These are phyloP conservation scores for Phytophthora pinifolia DNA, from an alignment of 352 stramenopile genomes.

Conservation along the genomic window DNA sequence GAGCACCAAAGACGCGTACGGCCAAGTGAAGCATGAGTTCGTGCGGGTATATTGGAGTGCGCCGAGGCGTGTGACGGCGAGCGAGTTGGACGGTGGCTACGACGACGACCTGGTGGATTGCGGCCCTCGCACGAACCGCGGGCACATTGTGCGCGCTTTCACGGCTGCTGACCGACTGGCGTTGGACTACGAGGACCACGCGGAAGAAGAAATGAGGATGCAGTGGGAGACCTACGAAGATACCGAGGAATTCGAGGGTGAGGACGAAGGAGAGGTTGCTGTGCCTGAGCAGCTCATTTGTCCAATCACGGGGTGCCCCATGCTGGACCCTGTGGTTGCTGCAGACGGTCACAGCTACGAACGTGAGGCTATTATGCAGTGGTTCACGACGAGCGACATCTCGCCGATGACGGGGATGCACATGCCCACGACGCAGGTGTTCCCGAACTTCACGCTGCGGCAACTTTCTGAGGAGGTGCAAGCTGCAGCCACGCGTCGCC, in stretches of 20 bases:
- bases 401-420: conserved; percentile 78
- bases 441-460: conserved; percentile 73
- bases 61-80: conserved; percentile 16
- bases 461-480: conserved; percentile 68
- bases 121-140: conserved; percentile 40
- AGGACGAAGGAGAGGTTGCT: conserved; percentile 27
- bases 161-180: conserved; percentile 35
- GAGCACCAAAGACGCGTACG: conserved; percentile 41
- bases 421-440: conserved; percentile 74
- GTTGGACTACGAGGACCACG: conserved; percentile 33
- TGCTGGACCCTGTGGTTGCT: conserved; percentile 96
- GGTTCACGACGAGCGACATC: conserved; percentile 88
- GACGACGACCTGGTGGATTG: conserved; percentile 47
- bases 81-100: conserved; percentile 29
- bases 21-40: conserved; percentile 56
- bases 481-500: conserved; percentile 25
- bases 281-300: conserved; percentile 78
- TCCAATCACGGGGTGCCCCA: conserved; percentile 95
- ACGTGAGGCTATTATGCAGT: conserved; percentile 91
- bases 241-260: conserved; percentile 20
- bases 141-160: conserved; percentile 57
- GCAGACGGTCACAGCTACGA: conserved; percentile 98
- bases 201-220: conserved; percentile 34
- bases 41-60: conserved; percentile 47
- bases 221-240: conserved; percentile 37